Evolutionary conservation across 1,284 basidiomycete species (phyloP).

Genomic region (Ganoderma boninense): DNA sequence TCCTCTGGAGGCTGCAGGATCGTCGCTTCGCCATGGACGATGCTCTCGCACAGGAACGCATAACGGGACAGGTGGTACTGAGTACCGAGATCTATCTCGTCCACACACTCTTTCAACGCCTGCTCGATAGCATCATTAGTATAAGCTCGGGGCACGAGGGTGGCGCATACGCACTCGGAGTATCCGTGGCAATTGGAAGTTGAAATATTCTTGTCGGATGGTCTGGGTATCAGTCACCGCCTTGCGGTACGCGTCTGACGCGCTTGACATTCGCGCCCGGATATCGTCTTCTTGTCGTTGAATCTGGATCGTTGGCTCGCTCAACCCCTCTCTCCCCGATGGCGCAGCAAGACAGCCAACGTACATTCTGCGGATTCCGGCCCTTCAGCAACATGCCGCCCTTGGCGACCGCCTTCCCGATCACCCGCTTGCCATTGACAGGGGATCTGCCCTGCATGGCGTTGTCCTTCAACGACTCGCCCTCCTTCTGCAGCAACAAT

Average conservation of each 20-base stretch:
- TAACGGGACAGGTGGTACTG: conserved; percentile 97
- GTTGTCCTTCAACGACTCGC: conserved; percentile 87
- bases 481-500: conserved; percentile 93
- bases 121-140: conserved; percentile 40
- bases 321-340: conserved; percentile 1
- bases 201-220: conserved; percentile 96
- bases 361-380: conserved; percentile 90
- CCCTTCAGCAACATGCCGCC: conserved; percentile 92
- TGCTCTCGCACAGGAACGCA: conserved; percentile 93
- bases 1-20: conserved; percentile 85
- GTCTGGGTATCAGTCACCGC: conserved; percentile 91
- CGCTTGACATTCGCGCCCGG: conserved; percentile 81
- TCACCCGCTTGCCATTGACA: conserved; percentile 75
- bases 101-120: conserved; percentile 95
- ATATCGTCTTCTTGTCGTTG: conserved; percentile 96
- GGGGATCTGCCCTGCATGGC: conserved; percentile 66
- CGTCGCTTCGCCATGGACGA: conserved; percentile 88
- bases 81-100: conserved; percentile 96
- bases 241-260: conserved; percentile 91
- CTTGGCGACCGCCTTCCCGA: conserved; percentile 91
- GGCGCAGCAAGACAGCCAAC: conserved; percentile 26
- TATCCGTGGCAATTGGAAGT: conserved; percentile 94
- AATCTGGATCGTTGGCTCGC: conserved; percentile 60
- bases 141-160: background rate
- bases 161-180: conserved; percentile 71